These are phyloP conservation scores for Eutrema heterophyllum DNA, from an alignment of 345 rosid species.

Conservation along the genomic window DNA sequence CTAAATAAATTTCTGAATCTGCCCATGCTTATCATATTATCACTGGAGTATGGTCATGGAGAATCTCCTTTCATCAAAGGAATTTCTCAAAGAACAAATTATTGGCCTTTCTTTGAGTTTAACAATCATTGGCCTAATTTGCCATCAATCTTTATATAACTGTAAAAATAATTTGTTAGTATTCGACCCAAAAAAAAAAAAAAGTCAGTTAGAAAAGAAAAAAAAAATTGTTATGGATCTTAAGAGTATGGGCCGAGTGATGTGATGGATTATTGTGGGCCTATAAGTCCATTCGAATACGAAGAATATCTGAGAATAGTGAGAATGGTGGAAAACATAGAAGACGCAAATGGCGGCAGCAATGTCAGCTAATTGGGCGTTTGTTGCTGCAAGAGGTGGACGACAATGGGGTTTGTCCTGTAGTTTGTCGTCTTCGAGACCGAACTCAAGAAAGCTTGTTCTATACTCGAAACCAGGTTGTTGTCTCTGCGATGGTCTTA, in stretches of 20 bases:
- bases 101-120: too few relatives aligned
- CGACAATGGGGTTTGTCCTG: conserved; percentile 29
- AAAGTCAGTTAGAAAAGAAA: background rate
- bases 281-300: background rate
- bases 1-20: too few relatives aligned
- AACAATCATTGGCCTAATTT: too few relatives aligned
- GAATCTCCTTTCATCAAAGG: too few relatives aligned
- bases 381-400: conserved; percentile 31
- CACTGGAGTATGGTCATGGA: too few relatives aligned
- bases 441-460: conserved; percentile 46
- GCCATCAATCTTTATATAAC: too few relatives aligned
- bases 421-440: conserved; percentile 23
- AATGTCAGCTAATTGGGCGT: conserved; percentile 34
- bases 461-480: conserved; percentile 89
- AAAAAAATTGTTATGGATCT: background rate
- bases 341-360: conserved; percentile 31
- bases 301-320: background rate
- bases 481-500: conserved; percentile 94
- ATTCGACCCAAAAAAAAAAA: too few relatives aligned
- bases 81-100: too few relatives aligned
- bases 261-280: background rate
- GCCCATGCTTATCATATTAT: too few relatives aligned
- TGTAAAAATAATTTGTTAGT: too few relatives aligned
- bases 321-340: background rate
- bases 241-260: background rate